These are phyloP conservation scores for Phytophthora meadii DNA, from an alignment of 352 stramenopile species.

Conservation along the genomic window DNA sequence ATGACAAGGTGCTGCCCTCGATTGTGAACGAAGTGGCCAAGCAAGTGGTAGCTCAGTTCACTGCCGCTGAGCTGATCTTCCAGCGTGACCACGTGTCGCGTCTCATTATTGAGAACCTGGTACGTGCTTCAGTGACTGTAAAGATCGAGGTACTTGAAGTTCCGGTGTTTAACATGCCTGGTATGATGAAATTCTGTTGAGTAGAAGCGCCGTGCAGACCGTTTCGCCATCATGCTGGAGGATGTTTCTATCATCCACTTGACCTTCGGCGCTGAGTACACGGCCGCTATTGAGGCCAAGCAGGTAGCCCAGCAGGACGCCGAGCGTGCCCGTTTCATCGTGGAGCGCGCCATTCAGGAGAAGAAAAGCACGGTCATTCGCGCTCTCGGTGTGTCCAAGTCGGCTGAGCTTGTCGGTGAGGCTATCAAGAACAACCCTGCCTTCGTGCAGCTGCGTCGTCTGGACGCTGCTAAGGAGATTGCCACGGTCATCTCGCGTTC, in stretches of 20 bases:
- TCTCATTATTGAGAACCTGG: constrained; percentile 95
- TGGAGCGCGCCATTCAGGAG: constrained; percentile 98
- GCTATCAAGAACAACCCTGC: constrained; percentile 99
- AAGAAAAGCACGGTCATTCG: constrained; percentile 99
- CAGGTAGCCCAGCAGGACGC: constrained; percentile 99
- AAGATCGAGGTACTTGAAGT: not conserved
- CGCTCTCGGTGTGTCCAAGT: constrained; percentile 98
- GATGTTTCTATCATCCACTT: constrained; percentile 99
- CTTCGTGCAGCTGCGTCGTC: constrained; percentile 99
- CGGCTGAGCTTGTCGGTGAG: constrained; percentile 97
- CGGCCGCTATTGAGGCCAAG: constrained; percentile 99
- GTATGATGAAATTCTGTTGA: constrained; percentile 24
- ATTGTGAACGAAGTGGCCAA: constrained; percentile 99
- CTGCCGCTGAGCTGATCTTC: constrained; percentile 98
- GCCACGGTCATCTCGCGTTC: constrained; percentile 95
- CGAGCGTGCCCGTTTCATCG: constrained; percentile 98
- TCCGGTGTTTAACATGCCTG: constrained; percentile 15
- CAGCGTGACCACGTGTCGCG: constrained; percentile 98
- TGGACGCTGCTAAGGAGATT: constrained; percentile 99
- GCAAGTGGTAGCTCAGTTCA: constrained; percentile 99
- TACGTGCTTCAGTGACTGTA: constrained; percentile 50
- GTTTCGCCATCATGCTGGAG: constrained; percentile 95
- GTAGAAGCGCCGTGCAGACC: constrained; percentile 82
- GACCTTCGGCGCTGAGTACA: constrained; percentile 99
- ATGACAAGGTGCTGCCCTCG: constrained; percentile 97